A percentile compares a stretch with the other conserved stretches of the same genome.
Conservation (phyloP, 73 alveolate species). For the Paramecium sexaurelia region DNA sequence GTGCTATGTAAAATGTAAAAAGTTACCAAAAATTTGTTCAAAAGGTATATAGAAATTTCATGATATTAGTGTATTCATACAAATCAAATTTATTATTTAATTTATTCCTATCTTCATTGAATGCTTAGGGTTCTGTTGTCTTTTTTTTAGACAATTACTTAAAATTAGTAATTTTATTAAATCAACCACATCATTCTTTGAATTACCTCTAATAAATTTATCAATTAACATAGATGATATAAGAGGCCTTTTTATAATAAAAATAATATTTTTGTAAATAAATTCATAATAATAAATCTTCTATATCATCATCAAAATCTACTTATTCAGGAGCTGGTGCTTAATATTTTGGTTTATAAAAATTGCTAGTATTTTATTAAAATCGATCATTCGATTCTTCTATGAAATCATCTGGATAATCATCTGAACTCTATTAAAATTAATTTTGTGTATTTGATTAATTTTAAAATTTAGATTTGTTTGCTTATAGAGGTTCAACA, state of each 20-base stretch:
- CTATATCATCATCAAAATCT: slow-evolving; percentile 55
- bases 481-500: not conserved
- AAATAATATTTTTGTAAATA: not conserved
- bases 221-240: no score
- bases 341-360: not conserved
- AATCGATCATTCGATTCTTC: slow-evolving; percentile 40
- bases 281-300: slow-evolving; percentile 46
- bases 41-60: no score
- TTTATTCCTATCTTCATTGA: no score
- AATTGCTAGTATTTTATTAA: slow-evolving; percentile 1
- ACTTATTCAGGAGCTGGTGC: slow-evolving; percentile 35
- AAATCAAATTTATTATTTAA: no score
- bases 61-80: no score
- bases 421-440: slow-evolving; percentile 17
- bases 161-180: no score
- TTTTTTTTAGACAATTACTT: no score
- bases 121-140: no score
- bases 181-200: no score
- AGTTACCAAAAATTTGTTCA: no score
- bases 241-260: not conserved
- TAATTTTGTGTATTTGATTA: not conserved
- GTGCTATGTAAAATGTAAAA: no score
- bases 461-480: not conserved
- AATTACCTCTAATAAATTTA: no score
- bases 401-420: slow-evolving; percentile 52